phyloP scores from a whole-genome alignment of 345 rosid species.

The Turritis glabra region DNA sequence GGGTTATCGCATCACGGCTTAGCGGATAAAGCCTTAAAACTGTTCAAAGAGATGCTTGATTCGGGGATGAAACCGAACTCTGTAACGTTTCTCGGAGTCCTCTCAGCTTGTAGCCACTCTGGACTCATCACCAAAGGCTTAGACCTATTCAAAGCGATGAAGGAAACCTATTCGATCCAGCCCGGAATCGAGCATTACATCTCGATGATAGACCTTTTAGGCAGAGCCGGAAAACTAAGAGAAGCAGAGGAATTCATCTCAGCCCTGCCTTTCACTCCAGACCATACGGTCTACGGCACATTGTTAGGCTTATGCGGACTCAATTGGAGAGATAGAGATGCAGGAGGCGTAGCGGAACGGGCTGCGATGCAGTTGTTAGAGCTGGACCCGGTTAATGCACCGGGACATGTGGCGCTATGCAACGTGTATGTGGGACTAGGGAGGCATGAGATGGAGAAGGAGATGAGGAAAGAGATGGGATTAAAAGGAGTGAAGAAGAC shows the following conservation, averaged over 20 bases:
- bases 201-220: conserved; percentile 67
- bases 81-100: conserved; percentile 56
- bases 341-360: conserved; percentile 42
- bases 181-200: conserved; percentile 70
- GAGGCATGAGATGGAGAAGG: conserved; percentile 52
- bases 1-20: conserved; percentile 63
- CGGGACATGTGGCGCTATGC: conserved; percentile 70
- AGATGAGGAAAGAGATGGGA: conserved; percentile 68
- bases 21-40: conserved; percentile 47
- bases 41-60: conserved; percentile 55
- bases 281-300: conserved; percentile 64
- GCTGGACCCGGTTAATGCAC: conserved; percentile 64
- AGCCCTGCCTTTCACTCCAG: conserved; percentile 57
- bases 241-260: conserved; percentile 67
- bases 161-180: conserved; percentile 46
- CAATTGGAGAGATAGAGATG: conserved; percentile 40
- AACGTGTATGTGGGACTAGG: conserved; percentile 63
- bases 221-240: conserved; percentile 65
- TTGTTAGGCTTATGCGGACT: conserved; percentile 62
- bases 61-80: conserved; percentile 49
- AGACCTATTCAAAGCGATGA: conserved; percentile 53
- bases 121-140: conserved; percentile 63
- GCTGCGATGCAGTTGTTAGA: conserved; percentile 55
- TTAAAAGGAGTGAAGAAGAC: conserved; percentile 72
- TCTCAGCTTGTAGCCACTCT: conserved; percentile 62